These are phyloP conservation scores for Rhypophila decipiens DNA, from an alignment of 495 filamentous ascomycete genomes.

Conservation along the genomic window DNA sequence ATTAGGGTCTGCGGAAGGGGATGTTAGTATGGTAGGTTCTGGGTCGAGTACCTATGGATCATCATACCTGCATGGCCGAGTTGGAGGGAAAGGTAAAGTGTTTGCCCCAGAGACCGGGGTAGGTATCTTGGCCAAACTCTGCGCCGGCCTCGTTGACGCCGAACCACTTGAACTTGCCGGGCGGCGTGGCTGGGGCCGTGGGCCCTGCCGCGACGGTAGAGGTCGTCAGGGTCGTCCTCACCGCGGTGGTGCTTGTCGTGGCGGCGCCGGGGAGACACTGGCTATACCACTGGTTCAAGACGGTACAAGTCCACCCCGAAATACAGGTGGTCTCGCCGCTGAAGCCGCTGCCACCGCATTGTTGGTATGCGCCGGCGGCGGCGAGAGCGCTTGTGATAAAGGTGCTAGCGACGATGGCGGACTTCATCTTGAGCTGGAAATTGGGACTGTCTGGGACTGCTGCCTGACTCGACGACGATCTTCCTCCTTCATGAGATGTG, in stretches of 20 bases:
- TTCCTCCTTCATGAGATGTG: too few species aligned
- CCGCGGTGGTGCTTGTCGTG: slow-evolving; percentile 11
- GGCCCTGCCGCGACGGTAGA: slow-evolving; percentile 7
- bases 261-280: slow-evolving; percentile 28
- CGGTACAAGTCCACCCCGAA: slow-evolving; percentile 33
- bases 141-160: slow-evolving; percentile 47
- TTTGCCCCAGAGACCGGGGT: slow-evolving; percentile 50
- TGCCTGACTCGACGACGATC: slow-evolving; percentile 11
- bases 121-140: slow-evolving; percentile 45
- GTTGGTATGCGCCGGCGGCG: slow-evolving; percentile 25
- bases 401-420: slow-evolving; percentile 17
- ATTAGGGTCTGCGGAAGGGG: slow-evolving; percentile 43
- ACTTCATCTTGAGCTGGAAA: slow-evolving; percentile 18
- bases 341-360: slow-evolving; percentile 42
- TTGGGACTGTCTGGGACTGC: slow-evolving; percentile 7
- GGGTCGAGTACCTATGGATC: background rate
- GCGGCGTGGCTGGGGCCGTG: slow-evolving; percentile 5
- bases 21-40: slow-evolving; percentile 1
- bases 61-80: slow-evolving; percentile 33
- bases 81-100: slow-evolving; percentile 55
- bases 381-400: slow-evolving; percentile 18
- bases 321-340: slow-evolving; percentile 35
- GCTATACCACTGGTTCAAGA: slow-evolving; percentile 38
- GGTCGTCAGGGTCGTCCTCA: slow-evolving; percentile 4
- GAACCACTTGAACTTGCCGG: slow-evolving; percentile 33